These are phyloP conservation scores for Zizania latifolia DNA, from an alignment of 176 grass and related monocot species.

Conservation along the genomic window DNA sequence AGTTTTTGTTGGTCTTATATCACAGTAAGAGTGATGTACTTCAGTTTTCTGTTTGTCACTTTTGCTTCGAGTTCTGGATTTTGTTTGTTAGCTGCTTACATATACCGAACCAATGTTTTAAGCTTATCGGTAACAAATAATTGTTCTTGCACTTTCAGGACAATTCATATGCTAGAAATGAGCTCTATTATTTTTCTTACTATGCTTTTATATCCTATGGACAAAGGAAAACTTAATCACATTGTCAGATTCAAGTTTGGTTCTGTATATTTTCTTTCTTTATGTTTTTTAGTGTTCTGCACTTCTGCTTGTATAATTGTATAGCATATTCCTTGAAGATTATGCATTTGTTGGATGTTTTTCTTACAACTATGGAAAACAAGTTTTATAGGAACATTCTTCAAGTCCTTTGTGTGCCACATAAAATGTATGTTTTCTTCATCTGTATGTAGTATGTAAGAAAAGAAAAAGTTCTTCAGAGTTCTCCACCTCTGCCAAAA, in stretches of 20 bases:
- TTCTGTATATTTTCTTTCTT: neutral
- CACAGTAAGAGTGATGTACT: neutral
- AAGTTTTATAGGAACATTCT: neutral
- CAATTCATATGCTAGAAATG: slow-evolving; percentile 4
- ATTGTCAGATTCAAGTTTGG: neutral
- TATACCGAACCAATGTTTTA: neutral
- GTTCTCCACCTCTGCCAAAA: neutral
- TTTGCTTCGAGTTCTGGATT: slow-evolving; percentile 5
- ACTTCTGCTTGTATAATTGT: neutral
- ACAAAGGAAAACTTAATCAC: neutral
- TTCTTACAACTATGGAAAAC: neutral
- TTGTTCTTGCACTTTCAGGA: neutral
- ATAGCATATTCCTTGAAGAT: neutral
- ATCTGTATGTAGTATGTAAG: neutral
- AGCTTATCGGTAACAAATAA: neutral
- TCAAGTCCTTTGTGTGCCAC: neutral
- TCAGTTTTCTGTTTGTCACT: neutral
- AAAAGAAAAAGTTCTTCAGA: neutral
- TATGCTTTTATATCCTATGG: neutral
- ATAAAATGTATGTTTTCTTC: neutral
- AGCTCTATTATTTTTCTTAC: neutral
- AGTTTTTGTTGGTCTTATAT: slow-evolving; percentile 29
- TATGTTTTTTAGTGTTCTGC: neutral
- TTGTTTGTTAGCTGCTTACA: slow-evolving; percentile 5
- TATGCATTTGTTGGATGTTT: neutral